Conservation (phyloP, 139 green algal species). For the Nannochloris sp. region DNA sequence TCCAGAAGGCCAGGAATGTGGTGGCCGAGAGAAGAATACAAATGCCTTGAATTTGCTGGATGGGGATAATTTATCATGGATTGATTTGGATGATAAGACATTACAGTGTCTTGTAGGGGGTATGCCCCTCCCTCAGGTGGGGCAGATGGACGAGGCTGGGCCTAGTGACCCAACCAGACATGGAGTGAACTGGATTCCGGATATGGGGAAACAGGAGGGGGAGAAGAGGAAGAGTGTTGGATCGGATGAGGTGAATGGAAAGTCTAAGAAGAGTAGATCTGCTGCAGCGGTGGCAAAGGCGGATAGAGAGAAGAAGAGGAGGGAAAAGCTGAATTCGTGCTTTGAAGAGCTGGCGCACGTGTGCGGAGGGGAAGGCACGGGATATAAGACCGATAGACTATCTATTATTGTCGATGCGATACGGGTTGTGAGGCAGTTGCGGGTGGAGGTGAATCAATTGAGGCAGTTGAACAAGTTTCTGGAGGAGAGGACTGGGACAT, state of each 20-base stretch:
- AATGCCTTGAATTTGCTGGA: constrained; percentile 10
- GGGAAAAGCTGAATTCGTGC: constrained; percentile 42
- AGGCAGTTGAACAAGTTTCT: constrained; percentile 55
- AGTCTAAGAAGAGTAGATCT: constrained; percentile 9
- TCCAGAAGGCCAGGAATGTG: not conserved
- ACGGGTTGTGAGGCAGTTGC: constrained; percentile 32
- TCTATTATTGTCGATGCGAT: constrained; percentile 48
- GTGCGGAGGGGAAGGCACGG: constrained; percentile 34
- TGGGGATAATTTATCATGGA: constrained; percentile 13
- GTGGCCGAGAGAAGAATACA: not conserved
- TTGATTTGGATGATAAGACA: constrained; percentile 33
- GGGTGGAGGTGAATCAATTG: constrained; percentile 49
- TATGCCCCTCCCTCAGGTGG: not conserved
- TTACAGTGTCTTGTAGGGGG: constrained; percentile 27
- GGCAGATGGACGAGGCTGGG: not conserved
- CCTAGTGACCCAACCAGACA: not conserved
- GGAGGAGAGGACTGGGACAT: constrained; percentile 21
- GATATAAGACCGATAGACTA: constrained; percentile 35
- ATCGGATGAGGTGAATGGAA: not conserved
- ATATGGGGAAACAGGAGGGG: not conserved
- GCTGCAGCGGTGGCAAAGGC: constrained; percentile 31
- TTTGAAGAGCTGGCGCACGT: constrained; percentile 44
- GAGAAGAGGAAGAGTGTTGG: not conserved
- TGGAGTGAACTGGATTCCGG: not conserved
- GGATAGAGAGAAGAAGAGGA: constrained; percentile 28